Conservation (phyloP, 805 yeast genomes). For the Zygosaccharomyces gambellarensis region DNA sequence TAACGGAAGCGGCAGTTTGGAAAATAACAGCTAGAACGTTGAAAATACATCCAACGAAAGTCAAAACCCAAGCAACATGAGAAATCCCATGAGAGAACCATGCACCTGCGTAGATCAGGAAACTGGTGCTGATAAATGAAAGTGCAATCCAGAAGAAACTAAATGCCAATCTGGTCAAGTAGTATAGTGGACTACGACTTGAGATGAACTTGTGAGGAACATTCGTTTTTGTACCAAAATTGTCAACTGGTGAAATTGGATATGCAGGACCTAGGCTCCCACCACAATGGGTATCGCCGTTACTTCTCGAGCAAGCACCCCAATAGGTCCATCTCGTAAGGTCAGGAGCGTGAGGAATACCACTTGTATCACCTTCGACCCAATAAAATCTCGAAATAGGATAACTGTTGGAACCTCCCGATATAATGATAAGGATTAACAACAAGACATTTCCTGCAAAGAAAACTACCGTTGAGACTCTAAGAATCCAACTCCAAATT, state of each 20-base stretch:
- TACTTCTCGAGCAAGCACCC: slow-evolving; percentile 52
- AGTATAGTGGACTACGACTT: slow-evolving; percentile 55
- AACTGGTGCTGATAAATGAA: slow-evolving; percentile 58
- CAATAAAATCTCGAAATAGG: slow-evolving; percentile 67
- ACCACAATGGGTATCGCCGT: slow-evolving; percentile 20
- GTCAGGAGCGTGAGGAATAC: slow-evolving; percentile 44
- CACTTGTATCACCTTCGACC: slow-evolving; percentile 63
- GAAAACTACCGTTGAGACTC: slow-evolving; percentile 25
- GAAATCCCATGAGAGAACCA: slow-evolving; percentile 53
- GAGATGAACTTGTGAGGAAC: slow-evolving; percentile 52
- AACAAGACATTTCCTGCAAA: slow-evolving; percentile 42
- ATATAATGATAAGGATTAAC: slow-evolving; percentile 54
- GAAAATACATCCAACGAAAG: slow-evolving; percentile 48
- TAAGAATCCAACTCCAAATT: slow-evolving; percentile 7
- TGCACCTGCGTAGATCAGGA: slow-evolving; percentile 51
- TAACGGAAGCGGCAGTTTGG: slow-evolving; percentile 72
- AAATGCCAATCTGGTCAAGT: slow-evolving; percentile 62
- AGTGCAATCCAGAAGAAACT: slow-evolving; percentile 57
- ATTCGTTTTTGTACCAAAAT: slow-evolving; percentile 50
- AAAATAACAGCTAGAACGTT: slow-evolving; percentile 59
- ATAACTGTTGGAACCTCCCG: slow-evolving; percentile 54
- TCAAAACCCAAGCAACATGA: slow-evolving; percentile 49
- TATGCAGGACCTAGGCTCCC: slow-evolving; percentile 53
- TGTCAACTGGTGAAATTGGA: slow-evolving; percentile 72
- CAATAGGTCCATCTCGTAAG: slow-evolving; percentile 77